phyloP scores from a whole-genome alignment of 306 rosid genomes.

The Prunus campanulata region DNA sequence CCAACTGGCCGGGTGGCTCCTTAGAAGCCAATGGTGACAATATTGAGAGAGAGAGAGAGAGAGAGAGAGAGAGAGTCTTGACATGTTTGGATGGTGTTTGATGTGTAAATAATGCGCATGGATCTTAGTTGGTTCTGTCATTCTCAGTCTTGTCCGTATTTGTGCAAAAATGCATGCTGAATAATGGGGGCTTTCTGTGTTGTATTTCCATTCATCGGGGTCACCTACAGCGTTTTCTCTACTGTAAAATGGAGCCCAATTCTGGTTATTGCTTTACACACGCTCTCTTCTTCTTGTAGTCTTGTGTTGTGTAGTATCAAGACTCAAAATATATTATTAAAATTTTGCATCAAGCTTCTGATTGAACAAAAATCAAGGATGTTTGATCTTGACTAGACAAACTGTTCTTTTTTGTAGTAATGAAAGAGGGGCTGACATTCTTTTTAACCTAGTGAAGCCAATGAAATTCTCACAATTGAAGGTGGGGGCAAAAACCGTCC shows the following conservation, averaged over 20 bases:
- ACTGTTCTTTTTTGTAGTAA: not conserved
- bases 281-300: not conserved
- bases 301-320: not conserved
- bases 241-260: constrained; percentile 51
- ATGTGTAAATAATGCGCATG: not conserved
- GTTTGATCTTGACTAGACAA: constrained; percentile 13
- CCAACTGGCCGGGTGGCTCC: constrained; percentile 38
- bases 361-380: not conserved
- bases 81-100: not conserved
- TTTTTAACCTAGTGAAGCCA: not conserved
- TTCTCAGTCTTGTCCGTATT: not conserved
- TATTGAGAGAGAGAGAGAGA: constrained; percentile 18
- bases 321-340: not conserved
- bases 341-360: not conserved
- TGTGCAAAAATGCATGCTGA: not conserved
- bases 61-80: not conserved
- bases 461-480: too few species aligned
- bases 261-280: constrained; percentile 1
- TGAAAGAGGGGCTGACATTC: not conserved
- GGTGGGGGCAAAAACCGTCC: too few species aligned
- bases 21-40: constrained; percentile 24
- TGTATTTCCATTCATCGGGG: not conserved
- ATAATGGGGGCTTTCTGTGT: not conserved
- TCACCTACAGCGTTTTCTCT: constrained; percentile 16
- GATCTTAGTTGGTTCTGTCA: not conserved